Evolutionary conservation across 305 asterid genomes (phyloP).

Genomic region (Fraxinus xanthoxyloides): DNA sequence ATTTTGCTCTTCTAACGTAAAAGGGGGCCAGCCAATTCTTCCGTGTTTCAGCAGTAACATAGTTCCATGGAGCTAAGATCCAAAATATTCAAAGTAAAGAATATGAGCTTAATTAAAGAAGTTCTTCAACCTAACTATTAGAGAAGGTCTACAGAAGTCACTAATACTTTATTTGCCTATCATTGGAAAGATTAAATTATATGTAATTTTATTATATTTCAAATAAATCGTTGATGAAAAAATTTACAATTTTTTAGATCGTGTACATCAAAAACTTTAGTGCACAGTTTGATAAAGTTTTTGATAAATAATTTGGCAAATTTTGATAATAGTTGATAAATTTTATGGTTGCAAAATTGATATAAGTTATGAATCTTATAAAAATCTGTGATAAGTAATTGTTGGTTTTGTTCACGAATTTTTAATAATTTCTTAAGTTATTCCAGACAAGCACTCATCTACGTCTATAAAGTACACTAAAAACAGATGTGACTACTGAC

Average conservation of each 20-base stretch:
- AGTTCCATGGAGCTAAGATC: too few species aligned
- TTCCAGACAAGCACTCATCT: neutral
- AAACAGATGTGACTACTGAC: neutral
- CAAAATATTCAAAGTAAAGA: too few species aligned
- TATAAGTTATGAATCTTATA: neutral
- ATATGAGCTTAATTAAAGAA: neutral
- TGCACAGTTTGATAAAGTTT: neutral
- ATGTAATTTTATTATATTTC: too few species aligned
- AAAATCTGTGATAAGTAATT: too few species aligned
- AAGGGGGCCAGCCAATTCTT: too few species aligned
- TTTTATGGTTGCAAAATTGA: too few species aligned
- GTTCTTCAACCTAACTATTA: too few species aligned
- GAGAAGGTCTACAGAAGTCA: neutral
- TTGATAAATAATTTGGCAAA: too few species aligned
- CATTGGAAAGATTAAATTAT: neutral
- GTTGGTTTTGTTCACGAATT: neutral
- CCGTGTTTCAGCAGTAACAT: too few species aligned
- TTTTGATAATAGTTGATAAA: too few species aligned
- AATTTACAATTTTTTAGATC: neutral
- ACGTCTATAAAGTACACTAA: neutral
- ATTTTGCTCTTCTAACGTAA: too few species aligned
- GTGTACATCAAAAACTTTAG: neutral
- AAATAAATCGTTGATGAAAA: neutral
- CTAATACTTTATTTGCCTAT: neutral
- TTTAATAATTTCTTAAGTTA: neutral